Base-by-base conservation (phyloP, 148 eudicot genomes). In the Nepenthes mirabilis region DNA sequence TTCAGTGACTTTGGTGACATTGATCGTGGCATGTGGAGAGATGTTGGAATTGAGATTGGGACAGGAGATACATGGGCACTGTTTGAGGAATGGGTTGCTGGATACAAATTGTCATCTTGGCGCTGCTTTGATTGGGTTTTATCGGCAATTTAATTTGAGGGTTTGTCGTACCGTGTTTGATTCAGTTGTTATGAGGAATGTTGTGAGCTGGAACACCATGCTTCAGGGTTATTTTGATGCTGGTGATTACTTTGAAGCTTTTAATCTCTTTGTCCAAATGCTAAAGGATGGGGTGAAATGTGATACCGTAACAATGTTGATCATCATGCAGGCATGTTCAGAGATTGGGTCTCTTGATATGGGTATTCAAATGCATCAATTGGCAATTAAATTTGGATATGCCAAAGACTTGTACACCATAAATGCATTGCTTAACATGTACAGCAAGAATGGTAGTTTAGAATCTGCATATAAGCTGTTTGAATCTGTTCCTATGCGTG, bases 51-150 rank as follows among this genome's bases (percentile, higher is more conserved):
- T 80, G 68, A 64, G 67, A 14, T 47, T 48, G 57, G 83, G 90
- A 59, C 71, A 79, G 58, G 75, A 72, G 63, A 55, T 80, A 33
- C 88, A 83, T 71, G 77, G 85, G 64, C 80, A 71, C 74, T 73
- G 79, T 64, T 64, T 80, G 69, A 80, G 85, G 67, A 75, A 69
- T 63, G 75, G 83, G 12, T 48, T 77, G 56, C 68, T 73, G 33
- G 63, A 76, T 61, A 72, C 70, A 32, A 65, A 47, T 70, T 68
- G 3, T 68, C 69, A 81, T 65, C 68, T 78, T 60, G 78, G 74
- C 52, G 70, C 77, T 62, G 72, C 83, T 69, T 69, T 78, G 34
- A 37, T 78, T 52, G 82, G 78, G 51, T 78, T 81, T 56, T 81
- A 78, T 64, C 51, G 52, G 40, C 73, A 61, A 61, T 81, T 81